Percentiles rank a stretch among this genome's conserved stretches.
These are phyloP conservation scores for Dactylellina sp. DNA, from an alignment of 2,329 filamentous ascomycete genomes.

Conservation along the genomic window DNA sequence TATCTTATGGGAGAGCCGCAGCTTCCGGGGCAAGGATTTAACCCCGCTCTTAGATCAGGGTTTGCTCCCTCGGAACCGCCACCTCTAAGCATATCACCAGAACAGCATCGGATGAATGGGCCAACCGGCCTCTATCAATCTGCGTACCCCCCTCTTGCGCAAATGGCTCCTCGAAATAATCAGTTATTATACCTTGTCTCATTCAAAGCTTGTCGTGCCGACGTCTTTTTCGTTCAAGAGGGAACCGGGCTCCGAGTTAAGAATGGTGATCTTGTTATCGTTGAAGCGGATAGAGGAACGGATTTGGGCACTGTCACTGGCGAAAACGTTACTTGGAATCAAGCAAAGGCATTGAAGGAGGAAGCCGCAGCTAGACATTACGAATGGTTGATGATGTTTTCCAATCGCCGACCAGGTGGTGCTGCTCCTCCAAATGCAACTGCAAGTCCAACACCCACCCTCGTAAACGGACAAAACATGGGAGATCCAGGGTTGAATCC, in stretches of 20 bases:
- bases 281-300: conserved; percentile 94
- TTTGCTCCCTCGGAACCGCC: conserved; percentile 38
- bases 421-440: conserved; percentile 67
- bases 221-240: conserved; percentile 97
- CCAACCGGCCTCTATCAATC: conserved; percentile 44
- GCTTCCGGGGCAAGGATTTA: conserved; percentile 60
- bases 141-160: conserved; percentile 33
- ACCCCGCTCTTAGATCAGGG: conserved; percentile 28
- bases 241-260: conserved; percentile 92
- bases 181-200: conserved; percentile 87
- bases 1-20: conserved; percentile 64
- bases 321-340: conserved; percentile 86
- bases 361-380: conserved; percentile 95
- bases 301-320: conserved; percentile 93
- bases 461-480: conserved; percentile 57
- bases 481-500: conserved; percentile 57
- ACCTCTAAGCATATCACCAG: conserved; percentile 59
- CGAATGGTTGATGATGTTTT: conserved; percentile 99
- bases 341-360: conserved; percentile 88
- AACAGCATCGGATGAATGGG: conserved; percentile 51
- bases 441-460: conserved; percentile 48
- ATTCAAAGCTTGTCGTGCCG: conserved; percentile 95
- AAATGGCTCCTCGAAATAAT: conserved; percentile 65
- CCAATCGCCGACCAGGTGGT: conserved; percentile 75
- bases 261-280: conserved; percentile 92